phyloP scores from a whole-genome alignment of 1,284 basidiomycete species.

The Tilletia indica region DNA sequence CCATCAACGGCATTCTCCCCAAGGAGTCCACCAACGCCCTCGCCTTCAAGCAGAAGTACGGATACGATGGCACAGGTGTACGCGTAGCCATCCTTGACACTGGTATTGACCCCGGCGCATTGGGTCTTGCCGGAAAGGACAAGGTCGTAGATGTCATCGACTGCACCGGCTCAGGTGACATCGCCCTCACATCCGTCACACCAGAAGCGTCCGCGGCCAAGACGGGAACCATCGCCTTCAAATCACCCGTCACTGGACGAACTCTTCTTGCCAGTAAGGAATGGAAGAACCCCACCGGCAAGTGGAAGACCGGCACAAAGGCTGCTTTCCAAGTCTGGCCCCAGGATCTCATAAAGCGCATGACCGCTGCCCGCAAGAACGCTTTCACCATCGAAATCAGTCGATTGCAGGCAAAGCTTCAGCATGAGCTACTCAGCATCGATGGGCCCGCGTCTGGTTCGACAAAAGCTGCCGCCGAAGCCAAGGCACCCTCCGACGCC shows the following conservation, averaged over 20 bases:
- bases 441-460: conserved; percentile 22
- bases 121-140: conserved; percentile 50
- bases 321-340: conserved; percentile 56
- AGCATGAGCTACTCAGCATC: conserved; percentile 38
- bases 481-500: conserved; percentile 16
- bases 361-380: conserved; percentile 47
- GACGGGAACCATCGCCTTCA: conserved; percentile 35
- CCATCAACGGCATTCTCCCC: conserved; percentile 52
- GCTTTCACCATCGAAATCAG: conserved; percentile 51
- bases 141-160: conserved; percentile 57
- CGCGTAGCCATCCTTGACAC: conserved; percentile 57
- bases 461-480: conserved; percentile 13
- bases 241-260: conserved; percentile 49
- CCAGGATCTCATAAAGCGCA: conserved; percentile 46
- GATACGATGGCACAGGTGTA: conserved; percentile 54
- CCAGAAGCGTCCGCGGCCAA: conserved; percentile 18
- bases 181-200: conserved; percentile 34
- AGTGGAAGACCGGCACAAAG: conserved; percentile 55
- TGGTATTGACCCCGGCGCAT: conserved; percentile 55
- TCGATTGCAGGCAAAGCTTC: conserved; percentile 44
- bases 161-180: conserved; percentile 44
- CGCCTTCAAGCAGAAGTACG: conserved; percentile 49
- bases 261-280: conserved; percentile 38
- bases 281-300: conserved; percentile 47
- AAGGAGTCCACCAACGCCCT: conserved; percentile 55